Evolutionary conservation across 345 rosid species (phyloP).

Genomic region (Jatropha curcas): DNA sequence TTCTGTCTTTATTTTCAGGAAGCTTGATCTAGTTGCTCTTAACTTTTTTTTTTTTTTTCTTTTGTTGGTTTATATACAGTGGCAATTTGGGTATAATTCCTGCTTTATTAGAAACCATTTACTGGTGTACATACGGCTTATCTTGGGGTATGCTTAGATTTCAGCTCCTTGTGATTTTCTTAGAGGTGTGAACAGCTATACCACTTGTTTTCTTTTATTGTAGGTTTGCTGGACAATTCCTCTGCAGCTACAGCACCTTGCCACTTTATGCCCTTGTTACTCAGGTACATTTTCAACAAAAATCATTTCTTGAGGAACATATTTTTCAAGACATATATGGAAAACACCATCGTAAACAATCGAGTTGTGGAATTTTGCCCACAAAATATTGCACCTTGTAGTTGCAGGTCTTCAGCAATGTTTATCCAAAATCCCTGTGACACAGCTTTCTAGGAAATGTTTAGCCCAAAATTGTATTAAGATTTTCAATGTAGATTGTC

Average conservation of each 20-base stretch:
- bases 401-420: background rate
- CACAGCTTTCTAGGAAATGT: background rate
- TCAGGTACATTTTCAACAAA: slow-evolving; percentile 45
- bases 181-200: background rate
- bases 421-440: background rate
- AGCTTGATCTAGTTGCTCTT: background rate
- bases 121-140: slow-evolving; percentile 72
- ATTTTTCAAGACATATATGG: background rate
- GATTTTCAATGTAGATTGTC: background rate
- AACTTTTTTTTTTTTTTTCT: slow-evolving; percentile 10
- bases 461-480: background rate
- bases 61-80: slow-evolving; percentile 48
- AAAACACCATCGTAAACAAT: background rate
- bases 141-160: slow-evolving; percentile 61
- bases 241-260: slow-evolving; percentile 95
- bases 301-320: background rate
- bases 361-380: background rate
- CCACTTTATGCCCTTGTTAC: slow-evolving; percentile 93
- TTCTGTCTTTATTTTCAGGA: background rate
- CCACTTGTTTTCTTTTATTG: slow-evolving; percentile 18
- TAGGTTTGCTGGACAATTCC: slow-evolving; percentile 84
- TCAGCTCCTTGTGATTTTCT: slow-evolving; percentile 7
- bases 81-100: slow-evolving; percentile 94
- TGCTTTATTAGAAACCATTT: slow-evolving; percentile 78
- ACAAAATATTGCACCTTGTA: background rate